Evolutionary conservation across 306 rosid genomes (phyloP).

Genomic region (Corylus americana): DNA sequence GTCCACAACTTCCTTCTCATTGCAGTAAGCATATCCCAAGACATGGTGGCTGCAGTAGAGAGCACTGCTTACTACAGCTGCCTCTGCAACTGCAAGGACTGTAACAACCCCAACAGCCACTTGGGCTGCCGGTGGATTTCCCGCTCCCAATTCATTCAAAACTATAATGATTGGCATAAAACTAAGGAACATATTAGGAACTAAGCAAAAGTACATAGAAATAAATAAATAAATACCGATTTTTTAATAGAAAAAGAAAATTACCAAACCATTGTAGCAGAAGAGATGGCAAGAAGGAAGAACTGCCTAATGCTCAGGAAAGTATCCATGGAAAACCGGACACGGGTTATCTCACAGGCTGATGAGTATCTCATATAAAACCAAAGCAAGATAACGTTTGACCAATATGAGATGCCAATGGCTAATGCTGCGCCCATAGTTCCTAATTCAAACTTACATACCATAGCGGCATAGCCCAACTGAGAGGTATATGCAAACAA

Average conservation of each 20-base stretch:
- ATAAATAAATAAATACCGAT: not conserved
- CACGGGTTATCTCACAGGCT: conserved; percentile 43
- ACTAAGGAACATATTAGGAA: not conserved
- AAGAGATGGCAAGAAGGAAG: conserved; percentile 51
- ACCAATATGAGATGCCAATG: conserved; percentile 51
- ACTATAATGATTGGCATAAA: conserved; percentile 27
- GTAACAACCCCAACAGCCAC: conserved; percentile 35
- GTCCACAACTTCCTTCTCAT: conserved; percentile 46
- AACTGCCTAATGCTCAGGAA: conserved; percentile 36
- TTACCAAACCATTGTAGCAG: conserved; percentile 76
- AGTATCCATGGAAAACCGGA: conserved; percentile 34
- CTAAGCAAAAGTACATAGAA: no score
- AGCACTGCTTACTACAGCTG: conserved; percentile 26
- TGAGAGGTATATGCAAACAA: conserved; percentile 40
- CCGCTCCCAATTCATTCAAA: conserved; percentile 74
- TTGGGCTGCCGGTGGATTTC: conserved; percentile 49
- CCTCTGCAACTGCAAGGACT: conserved; percentile 46
- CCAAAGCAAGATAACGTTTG: conserved; percentile 38
- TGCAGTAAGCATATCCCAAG: conserved; percentile 61
- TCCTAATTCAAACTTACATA: conserved; percentile 41
- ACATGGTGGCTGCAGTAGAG: conserved; percentile 33
- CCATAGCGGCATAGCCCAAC: conserved; percentile 62
- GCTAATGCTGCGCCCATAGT: conserved; percentile 58
- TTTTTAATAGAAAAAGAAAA: not conserved
- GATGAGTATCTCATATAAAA: conserved; percentile 40